Percentiles rank a stretch among this genome's conserved stretches.
These are phyloP conservation scores for Chalaropsis thielavioides DNA, from an alignment of 2,329 filamentous ascomycete genomes.

Conservation along the genomic window DNA sequence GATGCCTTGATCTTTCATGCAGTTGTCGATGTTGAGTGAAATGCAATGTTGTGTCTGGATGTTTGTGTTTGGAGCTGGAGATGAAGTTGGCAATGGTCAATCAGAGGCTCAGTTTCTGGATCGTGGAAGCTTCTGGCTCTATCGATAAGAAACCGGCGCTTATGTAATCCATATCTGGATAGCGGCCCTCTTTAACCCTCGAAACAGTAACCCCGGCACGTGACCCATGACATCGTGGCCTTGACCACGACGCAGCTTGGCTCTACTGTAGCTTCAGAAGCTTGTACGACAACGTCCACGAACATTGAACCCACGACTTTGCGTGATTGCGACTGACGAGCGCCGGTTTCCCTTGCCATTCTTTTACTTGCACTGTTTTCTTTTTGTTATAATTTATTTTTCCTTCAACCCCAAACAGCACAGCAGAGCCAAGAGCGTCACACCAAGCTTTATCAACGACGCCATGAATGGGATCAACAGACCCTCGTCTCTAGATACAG, in stretches of 20 bases:
- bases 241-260: not conserved
- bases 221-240: constrained; percentile 2
- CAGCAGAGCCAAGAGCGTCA: not conserved
- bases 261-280: not conserved
- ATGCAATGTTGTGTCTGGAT: not conserved
- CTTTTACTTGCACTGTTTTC: not conserved
- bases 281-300: not conserved
- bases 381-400: not conserved
- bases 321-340: not conserved
- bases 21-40: not conserved
- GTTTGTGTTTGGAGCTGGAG: not conserved
- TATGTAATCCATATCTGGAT: too few species aligned
- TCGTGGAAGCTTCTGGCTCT: not conserved
- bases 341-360: not conserved
- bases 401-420: not conserved
- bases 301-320: not conserved
- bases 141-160: not conserved
- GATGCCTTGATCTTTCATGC: constrained; percentile 10
- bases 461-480: constrained; percentile 22
- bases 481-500: constrained; percentile 31
- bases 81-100: not conserved
- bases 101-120: not conserved
- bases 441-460: not conserved
- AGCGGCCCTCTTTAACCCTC: not conserved
- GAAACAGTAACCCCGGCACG: not conserved